phyloP scores from a whole-genome alignment of 148 eudicot species.

The Cornus florida region DNA sequence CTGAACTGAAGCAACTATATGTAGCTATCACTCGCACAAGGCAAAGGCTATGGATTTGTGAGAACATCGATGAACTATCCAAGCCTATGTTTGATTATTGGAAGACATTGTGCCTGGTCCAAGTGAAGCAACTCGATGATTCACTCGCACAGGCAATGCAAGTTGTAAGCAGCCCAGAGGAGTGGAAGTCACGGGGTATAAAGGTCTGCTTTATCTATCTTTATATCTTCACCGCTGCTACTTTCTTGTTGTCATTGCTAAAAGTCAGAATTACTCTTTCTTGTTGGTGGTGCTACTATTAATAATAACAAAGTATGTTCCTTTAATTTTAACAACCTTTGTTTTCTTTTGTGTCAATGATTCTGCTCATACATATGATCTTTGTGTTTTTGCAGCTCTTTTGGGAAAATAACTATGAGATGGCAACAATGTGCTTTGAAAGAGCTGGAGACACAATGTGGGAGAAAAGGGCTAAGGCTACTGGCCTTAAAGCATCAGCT shows the following conservation, averaged over 20 bases:
- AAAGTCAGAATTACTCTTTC: neutral
- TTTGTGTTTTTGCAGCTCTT: no score
- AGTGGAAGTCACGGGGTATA: constrained; percentile 64
- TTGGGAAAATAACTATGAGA: no score
- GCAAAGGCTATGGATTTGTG: constrained; percentile 86
- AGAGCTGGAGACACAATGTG: no score
- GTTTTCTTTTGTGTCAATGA: neutral
- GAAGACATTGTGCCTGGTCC: constrained; percentile 61
- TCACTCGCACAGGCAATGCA: constrained; percentile 80
- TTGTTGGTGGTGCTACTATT: neutral
- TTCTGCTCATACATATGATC: neutral
- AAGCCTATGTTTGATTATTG: constrained; percentile 82
- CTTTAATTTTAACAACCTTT: neutral
- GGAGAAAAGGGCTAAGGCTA: constrained; percentile 67
- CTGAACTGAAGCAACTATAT: constrained; percentile 78
- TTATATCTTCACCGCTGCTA: neutral
- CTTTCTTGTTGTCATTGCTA: neutral
- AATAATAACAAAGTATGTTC: no score
- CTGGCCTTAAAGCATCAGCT: constrained; percentile 50
- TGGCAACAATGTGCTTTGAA: no score
- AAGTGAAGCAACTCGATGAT: constrained; percentile 59
- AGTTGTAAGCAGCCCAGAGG: constrained; percentile 71
- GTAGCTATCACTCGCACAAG: constrained; percentile 85
- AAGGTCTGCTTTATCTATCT: constrained; percentile 39
- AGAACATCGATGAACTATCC: constrained; percentile 54